Base-by-base conservation (phyloP, 371 early-diverging fungal genomes). In the Mucor velutinosus region DNA sequence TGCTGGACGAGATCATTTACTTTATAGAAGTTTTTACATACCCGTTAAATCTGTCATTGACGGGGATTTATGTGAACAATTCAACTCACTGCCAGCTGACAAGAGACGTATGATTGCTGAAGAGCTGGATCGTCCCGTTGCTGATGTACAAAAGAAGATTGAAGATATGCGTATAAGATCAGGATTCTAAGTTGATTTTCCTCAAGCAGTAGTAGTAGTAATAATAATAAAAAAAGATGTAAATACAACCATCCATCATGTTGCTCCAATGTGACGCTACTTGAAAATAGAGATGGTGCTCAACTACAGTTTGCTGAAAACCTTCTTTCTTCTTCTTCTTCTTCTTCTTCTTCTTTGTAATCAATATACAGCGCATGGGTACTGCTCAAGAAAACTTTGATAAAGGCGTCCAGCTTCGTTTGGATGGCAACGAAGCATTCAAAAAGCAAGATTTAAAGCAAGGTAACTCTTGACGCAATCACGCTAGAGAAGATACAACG, bases 31-130 rank as follows among this genome's bases (percentile, higher is more conserved):
- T 32, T 87, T 76, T 59, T 94, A 94, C 74, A 73, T 80, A 30
- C 98, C 99, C 6, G 96, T 95, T n/a, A 84, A 86, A 64, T 68
- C 85, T 39, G 93, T 93, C 8, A 83, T 98, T 64, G 99, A 99
- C 76, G 98, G 98, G 32, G 95, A 96, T 77, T 73, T 99, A 56
- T 95, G 96, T 74, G 97, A 97, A 80, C 86, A 86, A 72, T 96
- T 87, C 74, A 84, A 84, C 45, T 76, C 88, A 53, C 69, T 93
- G 61, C 82, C 93, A 6, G 77, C 83, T 29, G 92, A 92, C 49
- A 91, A 86, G 79, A 87, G 89, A 76, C 77, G 88, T 53, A 71
- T 76, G 56, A 90, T 98, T 70, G 94, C 97, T 3, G 95, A 93
- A 55, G 93, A 92, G 66, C 77, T 99, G 67, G 99, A 97, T 75